Evolutionary conservation across 257 asterid species (phyloP).

Genomic region (Lycium ferocissimum): DNA sequence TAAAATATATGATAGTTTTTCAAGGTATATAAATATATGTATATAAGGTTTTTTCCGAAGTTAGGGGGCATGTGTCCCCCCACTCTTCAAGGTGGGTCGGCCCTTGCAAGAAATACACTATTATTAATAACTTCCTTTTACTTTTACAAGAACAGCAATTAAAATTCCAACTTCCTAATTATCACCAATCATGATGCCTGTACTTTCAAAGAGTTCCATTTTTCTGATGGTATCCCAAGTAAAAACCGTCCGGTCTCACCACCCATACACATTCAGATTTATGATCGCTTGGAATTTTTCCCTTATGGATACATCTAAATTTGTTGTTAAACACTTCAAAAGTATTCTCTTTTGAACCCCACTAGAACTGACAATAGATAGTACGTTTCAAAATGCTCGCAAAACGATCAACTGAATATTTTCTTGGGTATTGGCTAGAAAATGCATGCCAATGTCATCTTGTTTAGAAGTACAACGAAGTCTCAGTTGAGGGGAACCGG

Average conservation of each 20-base stretch:
- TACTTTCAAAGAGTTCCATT: not conserved
- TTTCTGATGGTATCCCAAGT: not conserved
- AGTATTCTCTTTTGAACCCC: no score
- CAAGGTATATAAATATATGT: no score
- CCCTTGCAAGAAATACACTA: no score
- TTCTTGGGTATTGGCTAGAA: not conserved
- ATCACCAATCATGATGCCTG: not conserved
- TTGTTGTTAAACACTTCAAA: conserved; percentile 25
- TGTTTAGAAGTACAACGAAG: not conserved
- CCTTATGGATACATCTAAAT: not conserved
- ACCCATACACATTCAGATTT: not conserved
- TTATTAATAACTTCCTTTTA: not conserved
- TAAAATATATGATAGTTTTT: no score
- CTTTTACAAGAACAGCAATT: not conserved
- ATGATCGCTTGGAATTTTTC: not conserved
- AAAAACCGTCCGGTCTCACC: not conserved
- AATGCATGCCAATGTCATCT: not conserved
- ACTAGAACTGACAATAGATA: conserved; percentile 14
- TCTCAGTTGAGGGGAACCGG: not conserved
- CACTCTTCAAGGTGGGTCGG: no score
- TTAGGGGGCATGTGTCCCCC: no score
- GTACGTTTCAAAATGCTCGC: not conserved
- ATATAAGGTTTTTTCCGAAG: no score
- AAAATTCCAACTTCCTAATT: not conserved
- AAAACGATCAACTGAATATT: not conserved